Percentiles rank a stretch among this genome's conserved stretches.
Evolutionary conservation across 2,329 filamentous ascomycete species (phyloP).

Genomic region (Aspergillus melleus): DNA sequence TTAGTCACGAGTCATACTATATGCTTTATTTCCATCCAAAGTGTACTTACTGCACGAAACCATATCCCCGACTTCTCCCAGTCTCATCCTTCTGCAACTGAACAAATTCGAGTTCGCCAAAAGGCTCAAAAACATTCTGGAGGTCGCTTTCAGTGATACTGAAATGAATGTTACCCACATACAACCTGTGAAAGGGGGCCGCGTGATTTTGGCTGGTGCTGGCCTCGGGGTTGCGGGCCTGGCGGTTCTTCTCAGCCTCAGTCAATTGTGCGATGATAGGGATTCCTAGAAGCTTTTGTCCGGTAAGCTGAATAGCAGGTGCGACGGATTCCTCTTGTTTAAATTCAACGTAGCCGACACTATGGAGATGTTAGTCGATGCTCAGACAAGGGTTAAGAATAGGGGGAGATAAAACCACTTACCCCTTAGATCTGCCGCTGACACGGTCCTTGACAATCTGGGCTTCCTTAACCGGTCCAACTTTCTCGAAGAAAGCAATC

Average conservation of each 20-base stretch:
- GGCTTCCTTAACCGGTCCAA: slow-evolving; percentile 91
- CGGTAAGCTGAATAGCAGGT: slow-evolving; percentile 94
- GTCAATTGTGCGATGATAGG: slow-evolving; percentile 98
- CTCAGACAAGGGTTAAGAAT: not conserved
- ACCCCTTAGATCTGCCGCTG: slow-evolving; percentile 97
- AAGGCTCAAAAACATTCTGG: slow-evolving; percentile 94
- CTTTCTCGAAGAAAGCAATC: slow-evolving; percentile 92
- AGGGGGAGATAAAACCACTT: slow-evolving; percentile 38
- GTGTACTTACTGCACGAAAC: slow-evolving; percentile 92
- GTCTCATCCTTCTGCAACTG: slow-evolving; percentile 95
- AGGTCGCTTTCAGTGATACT: slow-evolving; percentile 96
- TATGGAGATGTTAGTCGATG: slow-evolving; percentile 40
- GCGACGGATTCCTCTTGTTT: slow-evolving; percentile 91
- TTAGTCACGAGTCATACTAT: not conserved
- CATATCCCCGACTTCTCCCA: slow-evolving; percentile 88
- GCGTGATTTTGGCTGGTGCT: slow-evolving; percentile 71
- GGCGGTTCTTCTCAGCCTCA: slow-evolving; percentile 98
- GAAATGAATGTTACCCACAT: slow-evolving; percentile 99
- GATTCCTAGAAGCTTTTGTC: slow-evolving; percentile 97
- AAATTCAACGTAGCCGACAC: slow-evolving; percentile 99
- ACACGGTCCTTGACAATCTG: slow-evolving; percentile 99
- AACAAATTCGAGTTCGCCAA: slow-evolving; percentile 95
- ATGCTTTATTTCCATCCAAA: slow-evolving; percentile 24
- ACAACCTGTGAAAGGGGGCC: slow-evolving; percentile 94
- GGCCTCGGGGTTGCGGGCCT: slow-evolving; percentile 77